Evolutionary conservation across 2,329 filamentous ascomycete species (phyloP), one percentile per base, ranked within the genome.

Genomic region (Chrysosphaeria jannelii): DNA sequence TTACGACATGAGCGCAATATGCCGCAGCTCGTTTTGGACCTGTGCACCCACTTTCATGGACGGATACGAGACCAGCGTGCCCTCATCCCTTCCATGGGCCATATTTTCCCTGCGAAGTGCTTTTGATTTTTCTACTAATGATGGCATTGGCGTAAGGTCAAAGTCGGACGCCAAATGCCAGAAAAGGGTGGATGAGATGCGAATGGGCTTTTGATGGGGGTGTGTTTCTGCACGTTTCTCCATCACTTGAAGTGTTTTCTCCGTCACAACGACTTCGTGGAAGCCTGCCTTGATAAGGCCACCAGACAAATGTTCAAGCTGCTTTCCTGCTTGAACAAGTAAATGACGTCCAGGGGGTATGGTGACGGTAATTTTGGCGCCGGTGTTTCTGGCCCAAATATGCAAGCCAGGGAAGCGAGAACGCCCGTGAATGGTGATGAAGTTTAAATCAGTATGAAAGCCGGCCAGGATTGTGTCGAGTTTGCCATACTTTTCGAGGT

Each of bases 371-470:
- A 64, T 60, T 31, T 51, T 50, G 29, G 45, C 47, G 21, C 58
- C 58, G 2, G 57, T 63, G 47, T 64, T 64, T 32, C 58, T 55
- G 12, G 57, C 58, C 58, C 58, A 64, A 34, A 64, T 53, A 43
- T 64, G 51, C 32, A 64, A 47, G 3, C 58, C 58, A 0, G 58
- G 58, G 33, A 60, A 64, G 28, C 58, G 54, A 14, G 54, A 60
- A 31, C 58, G 58, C 27, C 58, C 58, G 43, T 64, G 58, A 40
- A 64, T 64, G 31, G 58, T 64, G 24, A 64, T 47, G 37, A 63
- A 64, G 47, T 64, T 64, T 27, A 64, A 53, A 34, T 64, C 58
- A 1, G 58, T 63, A 39, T 64, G 58, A 44, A 64, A 64, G 19
- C 58, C 58, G 10, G 58, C 58, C 10, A 64, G 50, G 34, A 64